phyloP scores from a whole-genome alignment of 805 yeast species.

The Candida orba region DNA sequence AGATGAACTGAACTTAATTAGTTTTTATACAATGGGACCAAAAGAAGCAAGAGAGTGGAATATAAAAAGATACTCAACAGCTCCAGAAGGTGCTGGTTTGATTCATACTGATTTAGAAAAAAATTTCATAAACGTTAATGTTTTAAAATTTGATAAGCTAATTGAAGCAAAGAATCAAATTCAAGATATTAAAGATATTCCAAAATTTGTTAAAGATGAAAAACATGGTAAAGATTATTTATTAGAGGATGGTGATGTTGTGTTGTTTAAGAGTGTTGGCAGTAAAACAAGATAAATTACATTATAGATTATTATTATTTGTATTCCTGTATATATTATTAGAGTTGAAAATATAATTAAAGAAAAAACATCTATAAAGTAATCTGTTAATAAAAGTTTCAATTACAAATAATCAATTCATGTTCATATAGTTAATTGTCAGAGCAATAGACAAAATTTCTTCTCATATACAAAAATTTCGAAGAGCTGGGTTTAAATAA shows the following conservation, averaged over 20 bases:
- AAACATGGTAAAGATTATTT: conserved; percentile 72
- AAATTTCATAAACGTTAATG: conserved; percentile 74
- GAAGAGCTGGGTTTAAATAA: conserved; percentile 26
- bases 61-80: conserved; percentile 62
- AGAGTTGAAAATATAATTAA: no score
- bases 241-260: conserved; percentile 80
- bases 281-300: conserved; percentile 37
- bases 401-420: not conserved
- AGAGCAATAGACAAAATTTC: conserved; percentile 23
- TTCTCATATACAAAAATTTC: conserved; percentile 25
- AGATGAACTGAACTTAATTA: conserved; percentile 58
- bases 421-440: conserved; percentile 7
- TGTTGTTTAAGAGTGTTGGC: conserved; percentile 65
- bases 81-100: conserved; percentile 86
- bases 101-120: conserved; percentile 81
- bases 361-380: no score
- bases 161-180: conserved; percentile 14
- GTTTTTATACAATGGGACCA: conserved; percentile 84
- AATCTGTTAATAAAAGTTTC: not conserved
- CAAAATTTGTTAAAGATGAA: conserved; percentile 23
- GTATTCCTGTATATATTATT: not conserved
- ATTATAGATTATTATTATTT: not conserved
- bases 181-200: conserved; percentile 22
- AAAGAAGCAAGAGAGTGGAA: conserved; percentile 89
- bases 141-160: conserved; percentile 61